Evolutionary conservation across 2,329 filamentous ascomycete genomes (phyloP).

Genomic region (Fusarium floridanum): DNA sequence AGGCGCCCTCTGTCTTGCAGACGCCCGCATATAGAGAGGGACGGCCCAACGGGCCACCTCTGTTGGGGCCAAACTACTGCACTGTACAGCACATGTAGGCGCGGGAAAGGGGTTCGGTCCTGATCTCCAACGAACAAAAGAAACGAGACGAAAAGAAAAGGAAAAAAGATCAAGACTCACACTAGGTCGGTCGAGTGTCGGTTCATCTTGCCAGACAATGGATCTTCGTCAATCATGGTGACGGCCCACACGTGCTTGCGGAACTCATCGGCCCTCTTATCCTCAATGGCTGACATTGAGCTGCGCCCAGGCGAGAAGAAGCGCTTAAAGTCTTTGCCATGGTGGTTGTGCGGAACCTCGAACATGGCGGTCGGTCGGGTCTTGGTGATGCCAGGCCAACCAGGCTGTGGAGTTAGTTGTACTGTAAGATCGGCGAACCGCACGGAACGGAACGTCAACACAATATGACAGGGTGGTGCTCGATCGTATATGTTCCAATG

Average conservation of each 20-base stretch:
- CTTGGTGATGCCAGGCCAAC: background rate
- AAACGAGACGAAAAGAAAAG: background rate
- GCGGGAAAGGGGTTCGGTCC: slow-evolving; percentile 3
- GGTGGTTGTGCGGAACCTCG: slow-evolving; percentile 44
- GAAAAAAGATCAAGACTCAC: slow-evolving; percentile 35
- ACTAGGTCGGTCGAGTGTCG: slow-evolving; percentile 39
- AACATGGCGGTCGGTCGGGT: slow-evolving; percentile 39
- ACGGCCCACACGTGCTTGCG: slow-evolving; percentile 45
- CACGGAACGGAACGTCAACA: background rate
- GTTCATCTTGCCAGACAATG: slow-evolving; percentile 28
- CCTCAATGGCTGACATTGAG: slow-evolving; percentile 46
- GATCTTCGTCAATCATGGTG: slow-evolving; percentile 47
- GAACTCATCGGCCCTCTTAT: slow-evolving; percentile 45
- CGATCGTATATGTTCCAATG: slow-evolving; percentile 7
- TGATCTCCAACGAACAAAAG: slow-evolving; percentile 14
- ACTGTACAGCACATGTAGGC: slow-evolving; percentile 1
- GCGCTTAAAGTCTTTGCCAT: slow-evolving; percentile 45
- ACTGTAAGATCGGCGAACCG: slow-evolving; percentile 20
- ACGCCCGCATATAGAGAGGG: background rate
- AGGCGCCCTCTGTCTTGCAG: slow-evolving; percentile 5
- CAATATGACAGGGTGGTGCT: slow-evolving; percentile 22
- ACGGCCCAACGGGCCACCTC: background rate
- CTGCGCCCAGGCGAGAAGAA: slow-evolving; percentile 45
- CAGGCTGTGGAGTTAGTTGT: slow-evolving; percentile 15
- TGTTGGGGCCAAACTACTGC: background rate